These are phyloP conservation scores for Dothiorella sarmentorum DNA, from an alignment of 2,329 filamentous ascomycete species.

Conservation along the genomic window DNA sequence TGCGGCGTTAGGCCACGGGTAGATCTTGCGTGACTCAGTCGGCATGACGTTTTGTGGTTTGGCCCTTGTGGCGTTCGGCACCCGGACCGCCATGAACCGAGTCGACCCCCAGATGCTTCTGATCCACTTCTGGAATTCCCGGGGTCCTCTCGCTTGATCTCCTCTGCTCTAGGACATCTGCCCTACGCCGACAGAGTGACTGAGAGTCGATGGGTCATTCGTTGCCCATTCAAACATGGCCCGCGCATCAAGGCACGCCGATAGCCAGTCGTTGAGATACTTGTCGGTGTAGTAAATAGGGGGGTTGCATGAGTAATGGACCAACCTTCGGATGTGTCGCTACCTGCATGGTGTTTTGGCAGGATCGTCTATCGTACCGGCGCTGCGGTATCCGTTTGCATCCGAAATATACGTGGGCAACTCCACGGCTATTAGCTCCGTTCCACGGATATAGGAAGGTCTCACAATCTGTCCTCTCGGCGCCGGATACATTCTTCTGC, in stretches of 20 bases:
- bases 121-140: not conserved
- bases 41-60: not conserved
- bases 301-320: too few relatives aligned
- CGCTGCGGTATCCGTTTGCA: too few relatives aligned
- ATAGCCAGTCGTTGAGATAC: too few relatives aligned
- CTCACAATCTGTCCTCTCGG: not conserved
- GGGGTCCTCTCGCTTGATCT: not conserved
- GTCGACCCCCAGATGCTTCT: not conserved
- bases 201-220: too few relatives aligned
- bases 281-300: too few relatives aligned
- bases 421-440: too few relatives aligned
- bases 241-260: too few relatives aligned
- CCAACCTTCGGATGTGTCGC: too few relatives aligned
- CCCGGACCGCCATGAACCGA: conserved; percentile 8
- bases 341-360: too few relatives aligned
- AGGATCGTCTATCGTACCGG: too few relatives aligned
- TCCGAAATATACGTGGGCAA: too few relatives aligned
- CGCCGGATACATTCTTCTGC: not conserved
- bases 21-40: not conserved
- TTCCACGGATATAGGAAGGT: not conserved
- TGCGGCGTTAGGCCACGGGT: not conserved
- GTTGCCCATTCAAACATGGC: too few relatives aligned
- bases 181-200: not conserved
- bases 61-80: conserved; percentile 2
- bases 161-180: not conserved